A percentile compares a stretch with the other conserved stretches of the same genome.
These are phyloP conservation scores for Tolypocladium nubicola DNA, from an alignment of 2,329 filamentous ascomycete genomes.

Conservation along the genomic window DNA sequence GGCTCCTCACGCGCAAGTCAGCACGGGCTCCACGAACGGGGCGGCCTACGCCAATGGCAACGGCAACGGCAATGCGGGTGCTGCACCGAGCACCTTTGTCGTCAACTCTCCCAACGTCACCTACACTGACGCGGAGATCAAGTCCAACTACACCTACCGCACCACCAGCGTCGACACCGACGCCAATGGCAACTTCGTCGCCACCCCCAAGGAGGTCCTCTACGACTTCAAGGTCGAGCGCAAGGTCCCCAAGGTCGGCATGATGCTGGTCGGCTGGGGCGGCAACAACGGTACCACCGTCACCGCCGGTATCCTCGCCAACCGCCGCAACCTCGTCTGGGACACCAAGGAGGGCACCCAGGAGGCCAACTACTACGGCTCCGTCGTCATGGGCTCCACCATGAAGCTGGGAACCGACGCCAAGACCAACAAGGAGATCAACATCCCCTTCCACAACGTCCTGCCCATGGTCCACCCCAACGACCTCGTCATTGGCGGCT, in stretches of 20 bases:
- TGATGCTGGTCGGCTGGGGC: slow-evolving; percentile 97
- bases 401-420: slow-evolving; percentile 89
- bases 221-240: slow-evolving; percentile 98
- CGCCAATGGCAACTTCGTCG: slow-evolving; percentile 67
- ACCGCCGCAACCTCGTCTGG: slow-evolving; percentile 78
- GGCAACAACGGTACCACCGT: slow-evolving; percentile 98
- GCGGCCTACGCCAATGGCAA: slow-evolving; percentile 38
- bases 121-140: slow-evolving; percentile 83
- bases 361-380: slow-evolving; percentile 94
- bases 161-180: slow-evolving; percentile 73
- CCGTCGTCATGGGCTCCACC: slow-evolving; percentile 92
- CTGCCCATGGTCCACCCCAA: slow-evolving; percentile 97
- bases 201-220: slow-evolving; percentile 74
- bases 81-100: slow-evolving; percentile 58
- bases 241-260: slow-evolving; percentile 81
- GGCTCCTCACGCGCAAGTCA: slow-evolving; percentile 79
- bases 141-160: slow-evolving; percentile 91
- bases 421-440: slow-evolving; percentile 78
- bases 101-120: slow-evolving; percentile 88
- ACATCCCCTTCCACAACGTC: slow-evolving; percentile 90
- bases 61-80: slow-evolving; percentile 30
- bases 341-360: slow-evolving; percentile 84
- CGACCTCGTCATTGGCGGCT: slow-evolving; percentile 87
- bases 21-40: slow-evolving; percentile 47
- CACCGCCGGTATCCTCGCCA: slow-evolving; percentile 93